Conservation (phyloP, 768 basidiomycete genomes). For the Bullera alba region DNA sequence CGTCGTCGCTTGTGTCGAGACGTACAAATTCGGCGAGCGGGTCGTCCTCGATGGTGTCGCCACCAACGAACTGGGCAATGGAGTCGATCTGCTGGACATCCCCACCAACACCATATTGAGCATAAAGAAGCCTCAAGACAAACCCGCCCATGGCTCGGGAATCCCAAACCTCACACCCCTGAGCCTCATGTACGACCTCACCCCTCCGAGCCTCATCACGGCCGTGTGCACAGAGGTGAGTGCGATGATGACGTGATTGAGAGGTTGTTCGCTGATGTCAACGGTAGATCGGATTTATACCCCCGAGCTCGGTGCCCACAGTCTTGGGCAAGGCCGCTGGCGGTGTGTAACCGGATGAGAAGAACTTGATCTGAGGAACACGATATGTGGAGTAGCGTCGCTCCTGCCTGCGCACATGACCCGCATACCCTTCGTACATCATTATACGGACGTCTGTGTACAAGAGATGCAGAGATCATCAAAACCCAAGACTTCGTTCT, state of each 20-base stretch:
- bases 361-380: too few relatives aligned
- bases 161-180: slow-evolving; percentile 57
- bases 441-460: too few relatives aligned
- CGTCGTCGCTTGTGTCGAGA: slow-evolving; percentile 94
- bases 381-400: too few relatives aligned
- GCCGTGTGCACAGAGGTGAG: slow-evolving; percentile 86
- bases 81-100: slow-evolving; percentile 8
- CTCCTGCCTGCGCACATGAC: too few relatives aligned
- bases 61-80: slow-evolving; percentile 84
- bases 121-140: neutral
- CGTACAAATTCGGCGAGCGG: slow-evolving; percentile 93
- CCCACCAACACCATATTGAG: neutral
- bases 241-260: neutral
- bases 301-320: slow-evolving; percentile 71
- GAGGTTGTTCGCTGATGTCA: too few relatives aligned
- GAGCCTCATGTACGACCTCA: slow-evolving; percentile 88
- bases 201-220: slow-evolving; percentile 83
- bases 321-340: slow-evolving; percentile 38
- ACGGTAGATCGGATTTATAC: slow-evolving; percentile 68
- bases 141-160: neutral
- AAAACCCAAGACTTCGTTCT: too few relatives aligned
- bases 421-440: too few relatives aligned
- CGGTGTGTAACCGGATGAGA: slow-evolving; percentile 12
- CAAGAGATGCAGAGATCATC: too few relatives aligned
- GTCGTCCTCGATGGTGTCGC: slow-evolving; percentile 90